Base-by-base conservation (phyloP, 139 green algal species). In the Chlamydomonas incerta region DNA sequence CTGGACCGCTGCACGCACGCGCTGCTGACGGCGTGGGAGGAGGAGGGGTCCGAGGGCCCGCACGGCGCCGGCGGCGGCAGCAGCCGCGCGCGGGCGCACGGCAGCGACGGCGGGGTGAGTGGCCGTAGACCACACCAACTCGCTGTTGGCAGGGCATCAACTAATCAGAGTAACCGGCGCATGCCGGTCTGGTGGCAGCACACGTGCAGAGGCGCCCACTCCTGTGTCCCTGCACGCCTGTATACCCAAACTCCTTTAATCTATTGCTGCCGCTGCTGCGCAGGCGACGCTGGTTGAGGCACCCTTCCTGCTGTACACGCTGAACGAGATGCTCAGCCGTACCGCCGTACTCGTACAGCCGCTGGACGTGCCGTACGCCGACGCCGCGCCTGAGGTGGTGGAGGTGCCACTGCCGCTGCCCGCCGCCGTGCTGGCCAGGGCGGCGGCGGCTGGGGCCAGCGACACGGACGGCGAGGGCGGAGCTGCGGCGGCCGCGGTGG, bases 271-370 rank as follows among this genome's bases (percentile, higher is more conserved):
- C 8, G 6, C 41, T 50, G 41, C 6, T 60, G 55, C 23, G 0
- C 58, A 82, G 74, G 41, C 55, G 3, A 57, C 91, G 5, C 72
- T 93, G 50, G 88, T 95, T 70, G 91, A 93, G 34, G 63, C 85
- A 3, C 68, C 77, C 60, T 93, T 92, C 74, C 86, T 97, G 82
- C 87, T 98, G 41, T 92, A 90, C 79, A 90, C 89, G 2, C 88
- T 98, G 26, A 98, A 98, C 72, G 91, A 95, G 57, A 69, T 95
- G 80, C 91, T 98, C 21, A 80, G 74, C 0, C 74, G 86, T 34
- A 96, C 93, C 4, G 93, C 95, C 1, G 83, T 98, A 55, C 80
- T 98, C 86, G 91, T 97, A 71, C 95, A 97, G 89, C 93, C 95
- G 6, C 76, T 97, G 63, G 33, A 82, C n/a, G 69, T 60, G 3